Conservation (phyloP, 768 basidiomycete genomes). For the Suillus subaureus region DNA sequence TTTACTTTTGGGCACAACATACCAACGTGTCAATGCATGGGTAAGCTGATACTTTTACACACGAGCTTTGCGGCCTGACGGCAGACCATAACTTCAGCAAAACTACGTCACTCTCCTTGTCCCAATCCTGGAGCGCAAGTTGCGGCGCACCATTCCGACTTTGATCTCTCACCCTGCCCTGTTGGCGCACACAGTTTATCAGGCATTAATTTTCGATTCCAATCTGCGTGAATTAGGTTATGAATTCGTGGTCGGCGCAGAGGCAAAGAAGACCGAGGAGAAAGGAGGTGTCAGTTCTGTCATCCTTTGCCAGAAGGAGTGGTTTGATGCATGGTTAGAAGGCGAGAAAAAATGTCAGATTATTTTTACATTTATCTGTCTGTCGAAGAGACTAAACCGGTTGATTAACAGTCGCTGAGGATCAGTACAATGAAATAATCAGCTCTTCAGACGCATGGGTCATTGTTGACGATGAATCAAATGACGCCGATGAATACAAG, state of each 20-base stretch:
- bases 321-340: conserved; percentile 90
- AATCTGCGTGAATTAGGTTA: conserved; percentile 77
- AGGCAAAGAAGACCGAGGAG: conserved; percentile 28
- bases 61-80: conserved; percentile 6
- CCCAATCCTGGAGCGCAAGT: conserved; percentile 74
- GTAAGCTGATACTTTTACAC: conserved; percentile 43
- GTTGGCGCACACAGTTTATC: conserved; percentile 94
- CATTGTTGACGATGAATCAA: conserved; percentile 67
- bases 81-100: conserved; percentile 46
- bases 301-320: conserved; percentile 80
- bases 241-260: conserved; percentile 37
- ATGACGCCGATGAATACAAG: conserved; percentile 37
- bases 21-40: conserved; percentile 69
- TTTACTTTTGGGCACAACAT: conserved; percentile 65
- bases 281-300: conserved; percentile 85
- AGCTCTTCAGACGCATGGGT: conserved; percentile 83
- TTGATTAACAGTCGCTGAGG: conserved; percentile 69
- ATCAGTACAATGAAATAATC: conserved; percentile 86
- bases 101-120: conserved; percentile 83
- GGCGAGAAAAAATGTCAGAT: conserved; percentile 87
- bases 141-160: conserved; percentile 71
- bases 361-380: background rate
- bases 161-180: conserved; percentile 79
- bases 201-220: conserved; percentile 86
- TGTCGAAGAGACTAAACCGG: background rate